Evolutionary conservation across 441 rosid species (phyloP).

Genomic region (Euphorbia corollata): DNA sequence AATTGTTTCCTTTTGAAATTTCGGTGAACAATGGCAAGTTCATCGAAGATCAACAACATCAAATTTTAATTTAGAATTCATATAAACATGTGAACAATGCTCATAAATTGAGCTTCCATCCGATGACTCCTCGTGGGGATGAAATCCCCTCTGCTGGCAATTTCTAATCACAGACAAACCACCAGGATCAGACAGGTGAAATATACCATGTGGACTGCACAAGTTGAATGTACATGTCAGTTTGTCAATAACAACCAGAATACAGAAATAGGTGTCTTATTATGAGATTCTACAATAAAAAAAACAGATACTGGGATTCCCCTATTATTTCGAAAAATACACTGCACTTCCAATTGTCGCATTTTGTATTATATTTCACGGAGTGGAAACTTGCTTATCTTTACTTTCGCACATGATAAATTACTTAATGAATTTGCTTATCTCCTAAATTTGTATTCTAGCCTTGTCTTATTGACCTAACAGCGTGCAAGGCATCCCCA

Average conservation of each 20-base stretch:
- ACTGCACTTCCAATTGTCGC: neutral
- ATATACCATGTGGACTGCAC: conserved; percentile 78
- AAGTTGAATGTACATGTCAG: neutral
- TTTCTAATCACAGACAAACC: conserved; percentile 86
- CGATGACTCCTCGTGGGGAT: conserved; percentile 81
- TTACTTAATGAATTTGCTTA: too few relatives aligned
- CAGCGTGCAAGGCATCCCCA: too few relatives aligned
- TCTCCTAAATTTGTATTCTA: too few relatives aligned
- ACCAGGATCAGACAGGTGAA: conserved; percentile 82
- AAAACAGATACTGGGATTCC: neutral
- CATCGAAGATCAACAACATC: conserved; percentile 75
- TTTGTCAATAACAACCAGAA: too few relatives aligned
- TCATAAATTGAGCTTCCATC: conserved; percentile 82
- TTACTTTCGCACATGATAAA: too few relatives aligned
- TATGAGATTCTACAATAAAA: neutral
- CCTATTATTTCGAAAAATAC: neutral
- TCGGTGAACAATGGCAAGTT: conserved; percentile 17
- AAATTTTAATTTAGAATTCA: conserved; percentile 56
- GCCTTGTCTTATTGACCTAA: too few relatives aligned
- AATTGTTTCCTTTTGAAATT: conserved; percentile 4
- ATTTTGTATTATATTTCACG: neutral
- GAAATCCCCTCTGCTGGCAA: conserved; percentile 95
- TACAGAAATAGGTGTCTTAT: neutral
- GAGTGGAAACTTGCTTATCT: neutral
- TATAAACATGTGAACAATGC: conserved; percentile 87